Percentiles rank a stretch among this genome's conserved stretches.
Evolutionary conservation across 345 rosid genomes (phyloP).

Genomic region (Dimocarpus longan): DNA sequence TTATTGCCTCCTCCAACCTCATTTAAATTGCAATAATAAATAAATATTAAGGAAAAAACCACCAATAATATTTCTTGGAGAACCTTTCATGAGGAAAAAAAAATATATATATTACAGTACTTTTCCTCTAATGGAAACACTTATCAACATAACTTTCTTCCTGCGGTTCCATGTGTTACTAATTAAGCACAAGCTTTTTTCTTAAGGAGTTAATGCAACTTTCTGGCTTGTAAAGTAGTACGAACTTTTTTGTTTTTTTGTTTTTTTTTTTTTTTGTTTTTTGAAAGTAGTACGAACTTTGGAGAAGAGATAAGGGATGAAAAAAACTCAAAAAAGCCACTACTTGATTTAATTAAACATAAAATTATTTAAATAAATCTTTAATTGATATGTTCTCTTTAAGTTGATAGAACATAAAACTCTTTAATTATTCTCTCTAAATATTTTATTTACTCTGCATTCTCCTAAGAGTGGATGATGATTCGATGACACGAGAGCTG

Average conservation of each 20-base stretch:
- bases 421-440: background rate
- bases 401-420: conserved; percentile 24
- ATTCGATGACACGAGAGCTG: conserved; percentile 22
- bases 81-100: no score
- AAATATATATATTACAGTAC: background rate
- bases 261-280: no score
- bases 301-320: conserved; percentile 17
- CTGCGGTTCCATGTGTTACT: background rate
- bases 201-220: background rate
- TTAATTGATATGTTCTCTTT: background rate
- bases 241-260: no score
- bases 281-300: conserved; percentile 15
- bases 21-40: no score
- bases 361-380: background rate
- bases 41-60: no score
- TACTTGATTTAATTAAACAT: background rate
- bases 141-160: background rate
- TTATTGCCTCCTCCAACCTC: no score
- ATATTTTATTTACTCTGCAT: background rate
- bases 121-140: background rate
- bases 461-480: conserved; percentile 27
- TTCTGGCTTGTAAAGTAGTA: conserved; percentile 26
- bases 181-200: background rate
- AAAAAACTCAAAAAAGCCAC: background rate
- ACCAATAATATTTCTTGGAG: no score